Evolutionary conservation across 1,284 basidiomycete species (phyloP).

Genomic region (Apiotrichum gracile): DNA sequence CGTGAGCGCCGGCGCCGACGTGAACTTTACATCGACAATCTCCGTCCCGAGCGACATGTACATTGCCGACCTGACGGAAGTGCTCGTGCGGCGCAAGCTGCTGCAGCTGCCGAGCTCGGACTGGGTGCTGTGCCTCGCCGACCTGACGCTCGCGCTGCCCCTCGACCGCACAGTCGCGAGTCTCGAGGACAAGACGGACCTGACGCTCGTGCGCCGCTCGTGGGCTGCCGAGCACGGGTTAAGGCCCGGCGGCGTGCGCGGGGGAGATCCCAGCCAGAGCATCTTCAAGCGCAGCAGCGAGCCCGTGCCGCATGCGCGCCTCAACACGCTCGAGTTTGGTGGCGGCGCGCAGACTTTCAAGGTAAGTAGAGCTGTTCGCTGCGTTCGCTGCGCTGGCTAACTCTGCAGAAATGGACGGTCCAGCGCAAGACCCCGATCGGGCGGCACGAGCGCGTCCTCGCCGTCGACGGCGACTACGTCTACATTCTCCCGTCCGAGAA

Average conservation of each 20-base stretch:
- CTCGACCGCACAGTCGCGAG: constrained; percentile 93
- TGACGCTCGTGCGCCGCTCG: constrained; percentile 73
- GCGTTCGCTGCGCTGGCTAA: background rate
- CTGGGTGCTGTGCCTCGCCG: constrained; percentile 73
- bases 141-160: constrained; percentile 77
- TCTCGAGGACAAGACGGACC: constrained; percentile 76
- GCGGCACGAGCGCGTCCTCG: constrained; percentile 81
- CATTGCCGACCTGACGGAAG: constrained; percentile 88
- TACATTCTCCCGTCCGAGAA: constrained; percentile 85
- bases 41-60: constrained; percentile 91
- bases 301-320: constrained; percentile 52
- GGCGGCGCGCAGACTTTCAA: constrained; percentile 67
- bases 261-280: constrained; percentile 85
- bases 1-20: constrained; percentile 70
- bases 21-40: constrained; percentile 78
- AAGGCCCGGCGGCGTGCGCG: constrained; percentile 47
- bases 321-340: constrained; percentile 53
- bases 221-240: constrained; percentile 62
- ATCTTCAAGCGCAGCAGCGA: constrained; percentile 79
- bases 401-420: constrained; percentile 84
- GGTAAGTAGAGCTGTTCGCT: constrained; percentile 48
- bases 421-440: constrained; percentile 90
- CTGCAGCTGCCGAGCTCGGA: constrained; percentile 68
- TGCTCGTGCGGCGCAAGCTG: constrained; percentile 65
- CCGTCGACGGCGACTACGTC: constrained; percentile 91